These are phyloP conservation scores for Linanthus parryae DNA, from an alignment of 148 eudicot species.

Conservation along the genomic window DNA sequence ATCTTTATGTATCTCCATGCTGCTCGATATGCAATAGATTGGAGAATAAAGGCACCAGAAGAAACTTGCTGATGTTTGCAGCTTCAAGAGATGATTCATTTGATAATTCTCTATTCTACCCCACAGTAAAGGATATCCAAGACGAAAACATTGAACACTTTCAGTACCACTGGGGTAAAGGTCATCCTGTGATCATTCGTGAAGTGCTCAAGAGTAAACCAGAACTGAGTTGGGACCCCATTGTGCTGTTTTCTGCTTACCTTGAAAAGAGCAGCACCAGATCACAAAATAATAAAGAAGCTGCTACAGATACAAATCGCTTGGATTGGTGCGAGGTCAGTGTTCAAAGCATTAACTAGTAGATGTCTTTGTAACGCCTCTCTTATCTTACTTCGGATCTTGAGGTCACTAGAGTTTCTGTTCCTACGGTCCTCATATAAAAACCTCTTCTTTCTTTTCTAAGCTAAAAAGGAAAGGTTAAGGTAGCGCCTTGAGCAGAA, in stretches of 20 bases:
- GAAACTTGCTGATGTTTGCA: slow-evolving; percentile 33
- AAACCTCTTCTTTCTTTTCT: no score
- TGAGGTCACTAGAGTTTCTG: not conserved
- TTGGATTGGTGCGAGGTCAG: slow-evolving; percentile 77
- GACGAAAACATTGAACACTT: slow-evolving; percentile 53
- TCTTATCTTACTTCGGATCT: not conserved
- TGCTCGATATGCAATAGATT: slow-evolving; percentile 36
- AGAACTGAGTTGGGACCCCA: slow-evolving; percentile 67
- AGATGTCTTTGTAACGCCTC: not conserved
- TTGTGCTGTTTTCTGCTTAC: slow-evolving; percentile 55
- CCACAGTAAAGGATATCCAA: slow-evolving; percentile 39
- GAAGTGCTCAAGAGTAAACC: slow-evolving; percentile 33
- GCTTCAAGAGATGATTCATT: slow-evolving; percentile 36
- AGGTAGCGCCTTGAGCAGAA: no score
- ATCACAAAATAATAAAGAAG: slow-evolving; percentile 32
- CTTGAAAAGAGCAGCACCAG: slow-evolving; percentile 40
- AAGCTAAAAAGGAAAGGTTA: no score
- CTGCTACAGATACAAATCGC: slow-evolving; percentile 27
- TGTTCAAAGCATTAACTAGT: slow-evolving; percentile 1
- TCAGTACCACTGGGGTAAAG: slow-evolving; percentile 78
- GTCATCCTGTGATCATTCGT: slow-evolving; percentile 81
- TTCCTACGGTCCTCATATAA: no score
- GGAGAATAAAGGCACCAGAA: slow-evolving; percentile 20
- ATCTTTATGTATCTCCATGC: slow-evolving; percentile 28
- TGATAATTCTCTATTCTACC: slow-evolving; percentile 63